Conservation (phyloP, 2,329 filamentous ascomycete species). For the Thermothelomyces thermophilus region DNA sequence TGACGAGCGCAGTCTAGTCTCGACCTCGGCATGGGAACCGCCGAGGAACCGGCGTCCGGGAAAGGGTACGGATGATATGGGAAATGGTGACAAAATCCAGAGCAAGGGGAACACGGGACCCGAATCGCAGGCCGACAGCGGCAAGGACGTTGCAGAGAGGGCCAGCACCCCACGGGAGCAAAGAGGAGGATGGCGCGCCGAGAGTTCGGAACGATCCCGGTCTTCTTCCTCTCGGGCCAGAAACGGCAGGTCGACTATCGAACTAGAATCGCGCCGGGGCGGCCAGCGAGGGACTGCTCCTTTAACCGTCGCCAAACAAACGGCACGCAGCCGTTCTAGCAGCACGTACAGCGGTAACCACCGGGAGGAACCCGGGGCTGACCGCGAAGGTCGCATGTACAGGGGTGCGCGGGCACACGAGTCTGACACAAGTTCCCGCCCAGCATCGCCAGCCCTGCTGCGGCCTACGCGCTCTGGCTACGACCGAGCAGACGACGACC, state of each 20-base stretch:
- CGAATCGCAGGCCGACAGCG: slow-evolving; percentile 16
- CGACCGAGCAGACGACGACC: slow-evolving; percentile 4
- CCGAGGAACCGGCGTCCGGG: not conserved
- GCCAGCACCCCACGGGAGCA: slow-evolving; percentile 5
- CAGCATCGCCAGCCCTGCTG: not conserved
- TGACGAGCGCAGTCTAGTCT: no score
- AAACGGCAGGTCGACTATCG: not conserved
- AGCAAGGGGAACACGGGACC: slow-evolving; percentile 4
- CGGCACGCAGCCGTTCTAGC: not conserved
- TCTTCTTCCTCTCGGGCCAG: not conserved
- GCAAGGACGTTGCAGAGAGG: slow-evolving; percentile 19
- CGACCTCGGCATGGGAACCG: not conserved
- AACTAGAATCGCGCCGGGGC: not conserved
- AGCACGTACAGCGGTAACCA: no score
- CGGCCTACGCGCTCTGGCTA: not conserved
- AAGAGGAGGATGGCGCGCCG: not conserved
- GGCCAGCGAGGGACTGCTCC: not conserved
- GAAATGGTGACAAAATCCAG: not conserved
- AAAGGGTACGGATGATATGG: not conserved
- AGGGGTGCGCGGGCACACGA: not conserved
- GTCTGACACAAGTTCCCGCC: no score
- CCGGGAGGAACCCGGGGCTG: not conserved
- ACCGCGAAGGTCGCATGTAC: not conserved
- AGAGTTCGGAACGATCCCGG: not conserved
- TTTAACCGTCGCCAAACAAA: not conserved